Conservation (phyloP, 2,329 filamentous ascomycete species). For the Pyrenochaeta sp. region DNA sequence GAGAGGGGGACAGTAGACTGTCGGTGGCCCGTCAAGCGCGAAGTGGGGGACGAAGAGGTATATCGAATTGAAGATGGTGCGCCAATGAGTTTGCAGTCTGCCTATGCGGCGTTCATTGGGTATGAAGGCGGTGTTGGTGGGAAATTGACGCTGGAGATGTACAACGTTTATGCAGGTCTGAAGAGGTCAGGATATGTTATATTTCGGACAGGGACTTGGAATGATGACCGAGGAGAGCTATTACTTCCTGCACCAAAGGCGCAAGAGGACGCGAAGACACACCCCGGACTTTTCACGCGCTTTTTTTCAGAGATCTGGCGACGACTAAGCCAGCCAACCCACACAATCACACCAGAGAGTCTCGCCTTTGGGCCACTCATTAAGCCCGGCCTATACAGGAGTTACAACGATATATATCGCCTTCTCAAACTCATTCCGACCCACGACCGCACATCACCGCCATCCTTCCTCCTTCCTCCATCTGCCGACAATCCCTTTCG, state of each 20-base stretch:
- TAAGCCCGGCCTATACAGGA: conserved; percentile 62
- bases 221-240: conserved; percentile 36
- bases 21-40: conserved; percentile 72
- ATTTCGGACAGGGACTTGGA: conserved; percentile 69
- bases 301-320: conserved; percentile 49
- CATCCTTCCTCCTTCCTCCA: conserved; percentile 41
- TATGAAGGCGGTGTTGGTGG: conserved; percentile 63
- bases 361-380: conserved; percentile 59
- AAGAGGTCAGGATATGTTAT: conserved; percentile 85
- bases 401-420: conserved; percentile 74
- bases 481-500: conserved; percentile 67
- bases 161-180: conserved; percentile 86
- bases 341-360: conserved; percentile 22
- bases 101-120: conserved; percentile 85
- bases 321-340: conserved; percentile 32
- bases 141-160: conserved; percentile 76
- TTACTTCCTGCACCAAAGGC: conserved; percentile 10
- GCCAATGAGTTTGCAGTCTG: conserved; percentile 90
- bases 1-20: conserved; percentile 89
- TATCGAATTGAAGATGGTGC: conserved; percentile 64
- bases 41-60: conserved; percentile 36
- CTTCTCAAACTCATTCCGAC: conserved; percentile 77
- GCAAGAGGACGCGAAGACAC: conserved; percentile 9
- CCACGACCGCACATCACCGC: conserved; percentile 66
- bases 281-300: conserved; percentile 38